Evolutionary conservation across 139 green algal species (phyloP).

Genomic region (Closterium sp.): DNA sequence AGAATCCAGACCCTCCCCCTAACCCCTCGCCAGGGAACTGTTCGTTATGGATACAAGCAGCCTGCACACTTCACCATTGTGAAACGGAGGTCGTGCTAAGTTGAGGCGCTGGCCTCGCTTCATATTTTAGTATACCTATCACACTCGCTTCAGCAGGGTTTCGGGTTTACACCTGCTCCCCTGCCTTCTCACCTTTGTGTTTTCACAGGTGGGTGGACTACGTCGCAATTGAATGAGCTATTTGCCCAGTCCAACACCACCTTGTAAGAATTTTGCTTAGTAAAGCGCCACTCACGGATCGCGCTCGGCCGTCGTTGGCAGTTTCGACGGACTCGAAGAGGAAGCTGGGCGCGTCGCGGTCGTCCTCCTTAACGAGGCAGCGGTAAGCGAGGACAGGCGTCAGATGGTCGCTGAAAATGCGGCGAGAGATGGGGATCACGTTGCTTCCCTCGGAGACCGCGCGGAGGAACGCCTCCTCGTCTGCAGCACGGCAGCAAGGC

Average conservation of each 20-base stretch:
- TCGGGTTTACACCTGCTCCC: background rate
- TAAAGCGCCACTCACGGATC: background rate
- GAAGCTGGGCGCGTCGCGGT: slow-evolving; percentile 83
- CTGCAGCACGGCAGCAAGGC: background rate
- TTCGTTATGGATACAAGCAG: too few species aligned
- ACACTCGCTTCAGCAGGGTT: background rate
- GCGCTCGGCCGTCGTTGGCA: background rate
- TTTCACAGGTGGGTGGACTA: background rate
- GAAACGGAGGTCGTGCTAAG: too few species aligned
- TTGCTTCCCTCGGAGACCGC: slow-evolving; percentile 60
- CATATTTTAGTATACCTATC: too few species aligned
- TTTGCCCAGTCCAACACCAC: background rate
- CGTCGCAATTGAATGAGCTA: background rate
- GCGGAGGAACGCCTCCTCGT: slow-evolving; percentile 27
- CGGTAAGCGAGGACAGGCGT: slow-evolving; percentile 93
- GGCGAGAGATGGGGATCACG: slow-evolving; percentile 82
- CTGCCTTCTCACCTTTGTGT: background rate
- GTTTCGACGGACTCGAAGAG: slow-evolving; percentile 93
- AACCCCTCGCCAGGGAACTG: too few species aligned
- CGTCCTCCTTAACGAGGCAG: slow-evolving; percentile 66
- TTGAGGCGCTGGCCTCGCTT: too few species aligned
- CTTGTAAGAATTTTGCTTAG: background rate
- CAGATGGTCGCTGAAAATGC: slow-evolving; percentile 91
- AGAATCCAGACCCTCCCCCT: too few species aligned
- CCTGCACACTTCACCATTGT: too few species aligned